These are phyloP conservation scores for Thyridium curvatum DNA, from an alignment of 2,329 filamentous ascomycete genomes.

Conservation along the genomic window DNA sequence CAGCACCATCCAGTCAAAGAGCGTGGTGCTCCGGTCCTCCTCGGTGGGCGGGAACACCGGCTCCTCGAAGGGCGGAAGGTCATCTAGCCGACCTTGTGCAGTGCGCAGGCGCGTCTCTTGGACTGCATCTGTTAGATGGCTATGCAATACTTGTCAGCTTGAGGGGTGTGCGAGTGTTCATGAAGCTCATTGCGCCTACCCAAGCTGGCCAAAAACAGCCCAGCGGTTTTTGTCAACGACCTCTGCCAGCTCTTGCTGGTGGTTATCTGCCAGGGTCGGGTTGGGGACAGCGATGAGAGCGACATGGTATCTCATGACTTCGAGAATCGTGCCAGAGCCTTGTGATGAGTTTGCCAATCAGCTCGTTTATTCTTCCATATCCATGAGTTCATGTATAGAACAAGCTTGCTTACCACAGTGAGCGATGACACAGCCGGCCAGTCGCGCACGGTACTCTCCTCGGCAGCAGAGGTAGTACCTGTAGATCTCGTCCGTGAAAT, in stretches of 20 bases:
- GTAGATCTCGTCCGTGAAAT: constrained; percentile 47
- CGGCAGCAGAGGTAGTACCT: constrained; percentile 52
- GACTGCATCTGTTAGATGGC: constrained; percentile 17
- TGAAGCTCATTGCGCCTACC: constrained; percentile 39
- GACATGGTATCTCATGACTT: constrained; percentile 66
- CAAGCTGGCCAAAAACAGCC: constrained; percentile 62
- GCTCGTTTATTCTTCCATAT: no score
- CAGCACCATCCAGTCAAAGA: constrained; percentile 26
- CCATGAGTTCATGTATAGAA: no score
- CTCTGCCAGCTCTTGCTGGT: constrained; percentile 80
- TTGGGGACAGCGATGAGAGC: constrained; percentile 91
- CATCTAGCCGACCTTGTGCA: constrained; percentile 11
- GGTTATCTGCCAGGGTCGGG: constrained; percentile 73
- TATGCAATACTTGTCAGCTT: constrained; percentile 6
- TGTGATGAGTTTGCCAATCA: no score
- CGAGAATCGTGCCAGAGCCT: constrained; percentile 89
- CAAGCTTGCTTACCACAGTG: constrained; percentile 65
- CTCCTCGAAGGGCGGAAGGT: constrained; percentile 14
- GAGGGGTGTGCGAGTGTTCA: no score
- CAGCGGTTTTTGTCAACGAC: constrained; percentile 71
- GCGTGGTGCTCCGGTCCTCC: constrained; percentile 15
- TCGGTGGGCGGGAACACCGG: constrained; percentile 19
- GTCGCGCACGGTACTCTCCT: constrained; percentile 33
- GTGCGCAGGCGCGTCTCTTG: constrained; percentile 9
- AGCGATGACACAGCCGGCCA: constrained; percentile 71